Conservation (phyloP, 129 eudicot genomes). For the Cynara cardunculus region DNA sequence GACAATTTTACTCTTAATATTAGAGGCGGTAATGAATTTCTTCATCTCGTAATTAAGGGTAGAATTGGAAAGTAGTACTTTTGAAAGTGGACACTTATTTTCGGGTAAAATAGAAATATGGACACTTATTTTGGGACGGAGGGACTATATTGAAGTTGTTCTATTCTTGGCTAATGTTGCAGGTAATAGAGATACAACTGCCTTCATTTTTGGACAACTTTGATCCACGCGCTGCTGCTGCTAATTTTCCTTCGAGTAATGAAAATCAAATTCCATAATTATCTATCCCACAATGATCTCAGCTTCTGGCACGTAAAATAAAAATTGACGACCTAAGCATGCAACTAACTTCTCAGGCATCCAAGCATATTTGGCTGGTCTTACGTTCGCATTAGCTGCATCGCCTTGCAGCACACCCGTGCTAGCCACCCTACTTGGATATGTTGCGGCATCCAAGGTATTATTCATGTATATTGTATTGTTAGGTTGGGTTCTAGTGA, state of each 20-base stretch:
- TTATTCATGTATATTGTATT: not conserved
- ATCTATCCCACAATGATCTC: too few relatives aligned
- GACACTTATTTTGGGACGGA: too few relatives aligned
- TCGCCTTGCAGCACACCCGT: constrained; percentile 99
- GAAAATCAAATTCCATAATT: not conserved
- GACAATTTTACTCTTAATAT: too few relatives aligned
- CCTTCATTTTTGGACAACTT: constrained; percentile 93
- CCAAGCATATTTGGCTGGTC: constrained; percentile 99
- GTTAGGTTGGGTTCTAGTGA: too few relatives aligned
- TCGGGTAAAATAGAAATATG: too few relatives aligned
- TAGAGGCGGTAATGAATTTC: too few relatives aligned
- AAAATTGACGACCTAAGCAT: not conserved
- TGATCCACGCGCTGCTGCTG: constrained; percentile 99
- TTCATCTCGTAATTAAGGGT: too few relatives aligned
- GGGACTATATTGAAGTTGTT: not conserved
- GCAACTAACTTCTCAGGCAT: constrained; percentile 51
- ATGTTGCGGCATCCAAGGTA: constrained; percentile 94
- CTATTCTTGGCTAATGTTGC: constrained; percentile 23
- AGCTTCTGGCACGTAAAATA: not conserved
- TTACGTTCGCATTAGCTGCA: constrained; percentile 97
- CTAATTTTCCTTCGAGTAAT: constrained; percentile 93
- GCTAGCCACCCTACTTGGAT: constrained; percentile 88
- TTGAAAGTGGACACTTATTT: too few relatives aligned
- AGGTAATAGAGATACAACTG: constrained; percentile 89
- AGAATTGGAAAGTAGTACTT: too few relatives aligned